These are phyloP conservation scores for Claviceps sp. DNA, from an alignment of 2,329 filamentous ascomycete genomes.

Conservation along the genomic window DNA sequence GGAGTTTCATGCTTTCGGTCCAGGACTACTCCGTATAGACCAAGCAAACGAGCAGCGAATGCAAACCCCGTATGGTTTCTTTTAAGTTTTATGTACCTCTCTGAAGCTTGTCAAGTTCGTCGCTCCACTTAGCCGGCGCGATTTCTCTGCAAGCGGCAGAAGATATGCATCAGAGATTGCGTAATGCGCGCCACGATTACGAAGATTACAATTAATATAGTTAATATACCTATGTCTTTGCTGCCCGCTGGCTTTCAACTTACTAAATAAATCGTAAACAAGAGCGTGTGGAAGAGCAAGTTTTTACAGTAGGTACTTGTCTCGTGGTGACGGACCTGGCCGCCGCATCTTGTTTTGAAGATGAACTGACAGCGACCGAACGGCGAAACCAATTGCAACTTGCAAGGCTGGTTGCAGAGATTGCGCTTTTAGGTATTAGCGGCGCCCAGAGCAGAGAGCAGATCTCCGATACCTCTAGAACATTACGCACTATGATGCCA, in stretches of 20 bases:
- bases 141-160: neutral
- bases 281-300: no score
- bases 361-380: no score
- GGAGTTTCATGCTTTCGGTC: neutral
- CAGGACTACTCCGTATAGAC: no score
- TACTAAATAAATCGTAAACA: neutral
- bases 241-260: neutral
- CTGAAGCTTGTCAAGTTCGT: no score
- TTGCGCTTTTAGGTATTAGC: neutral
- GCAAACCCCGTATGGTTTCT: neutral
- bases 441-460: neutral
- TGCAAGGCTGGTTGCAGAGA: neutral
- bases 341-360: no score
- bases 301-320: no score
- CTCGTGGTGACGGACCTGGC: no score
- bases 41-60: neutral
- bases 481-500: neutral
- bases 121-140: neutral
- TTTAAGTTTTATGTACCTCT: no score
- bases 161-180: neutral
- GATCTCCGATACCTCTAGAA: neutral
- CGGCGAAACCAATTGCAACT: no score
- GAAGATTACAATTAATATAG: no score
- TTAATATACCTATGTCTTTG: no score
- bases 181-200: conserved; percentile 1